A percentile compares a stretch with the other conserved stretches of the same genome.
Evolutionary conservation across 2,329 filamentous ascomycete genomes (phyloP).

Genomic region (Neofusicoccum laricinum): DNA sequence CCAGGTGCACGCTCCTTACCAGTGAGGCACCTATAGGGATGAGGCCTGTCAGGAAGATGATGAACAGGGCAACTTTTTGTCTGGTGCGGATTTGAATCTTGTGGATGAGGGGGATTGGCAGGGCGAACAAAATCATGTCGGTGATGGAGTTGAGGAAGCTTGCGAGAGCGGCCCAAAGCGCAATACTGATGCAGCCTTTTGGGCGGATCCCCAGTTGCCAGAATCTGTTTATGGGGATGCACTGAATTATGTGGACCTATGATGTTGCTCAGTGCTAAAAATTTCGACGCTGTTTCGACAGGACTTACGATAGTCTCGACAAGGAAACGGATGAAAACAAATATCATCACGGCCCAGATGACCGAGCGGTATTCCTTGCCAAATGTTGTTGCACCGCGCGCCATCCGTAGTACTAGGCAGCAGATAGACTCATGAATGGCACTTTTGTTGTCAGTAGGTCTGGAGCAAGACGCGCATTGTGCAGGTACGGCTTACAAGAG

Average conservation of each 20-base stretch:
- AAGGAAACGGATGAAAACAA: not conserved
- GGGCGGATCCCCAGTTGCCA: slow-evolving; percentile 6
- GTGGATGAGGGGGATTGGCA: slow-evolving; percentile 1
- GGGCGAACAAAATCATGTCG: not conserved
- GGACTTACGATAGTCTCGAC: not conserved
- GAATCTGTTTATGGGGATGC: not conserved
- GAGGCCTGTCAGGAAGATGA: not conserved
- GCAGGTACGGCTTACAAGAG: not conserved
- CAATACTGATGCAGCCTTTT: slow-evolving; percentile 1
- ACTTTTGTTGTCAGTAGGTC: not conserved
- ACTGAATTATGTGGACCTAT: slow-evolving; percentile 4
- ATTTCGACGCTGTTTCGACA: too few species aligned
- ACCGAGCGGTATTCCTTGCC: not conserved
- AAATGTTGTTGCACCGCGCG: slow-evolving; percentile 5
- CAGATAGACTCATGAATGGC: slow-evolving; percentile 1
- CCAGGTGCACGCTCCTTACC: not conserved
- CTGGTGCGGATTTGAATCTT: not conserved
- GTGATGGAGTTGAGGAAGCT: not conserved
- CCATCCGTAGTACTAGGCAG: not conserved
- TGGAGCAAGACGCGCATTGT: too few species aligned
- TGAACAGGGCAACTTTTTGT: not conserved
- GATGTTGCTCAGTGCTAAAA: too few species aligned
- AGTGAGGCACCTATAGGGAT: not conserved
- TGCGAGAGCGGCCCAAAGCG: not conserved
- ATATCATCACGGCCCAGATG: not conserved